Conservation (phyloP, 1,139 yeast genomes). For the Casaregolazyma suthepensis region DNA sequence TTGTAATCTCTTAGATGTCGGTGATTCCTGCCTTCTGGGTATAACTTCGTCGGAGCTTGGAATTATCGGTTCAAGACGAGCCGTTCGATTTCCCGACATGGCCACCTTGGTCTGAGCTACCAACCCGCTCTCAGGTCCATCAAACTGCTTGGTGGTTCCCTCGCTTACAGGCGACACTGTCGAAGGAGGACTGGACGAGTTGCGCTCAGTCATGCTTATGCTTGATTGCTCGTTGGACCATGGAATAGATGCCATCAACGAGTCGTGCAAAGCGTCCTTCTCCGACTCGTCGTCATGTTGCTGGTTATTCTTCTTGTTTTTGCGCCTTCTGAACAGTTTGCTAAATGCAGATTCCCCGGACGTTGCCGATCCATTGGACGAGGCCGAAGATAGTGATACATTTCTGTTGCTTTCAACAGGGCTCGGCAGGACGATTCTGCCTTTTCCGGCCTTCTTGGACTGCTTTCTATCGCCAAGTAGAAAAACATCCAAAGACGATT, state of each 20-base stretch:
- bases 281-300: neutral
- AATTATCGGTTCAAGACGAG: neutral
- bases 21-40: neutral
- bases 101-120: neutral
- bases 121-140: neutral
- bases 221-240: neutral
- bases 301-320: constrained; percentile 5
- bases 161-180: neutral
- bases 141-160: neutral
- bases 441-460: neutral
- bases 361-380: constrained; percentile 11
- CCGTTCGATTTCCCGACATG: neutral
- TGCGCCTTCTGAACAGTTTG: constrained; percentile 19
- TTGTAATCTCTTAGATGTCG: neutral
- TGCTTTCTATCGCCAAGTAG: constrained; percentile 10
- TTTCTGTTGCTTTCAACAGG: constrained; percentile 6
- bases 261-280: neutral
- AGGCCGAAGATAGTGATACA: constrained; percentile 11
- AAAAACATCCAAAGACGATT: constrained; percentile 27
- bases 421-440: neutral
- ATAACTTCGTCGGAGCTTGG: neutral
- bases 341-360: constrained; percentile 16
- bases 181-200: neutral
- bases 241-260: neutral
- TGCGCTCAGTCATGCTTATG: neutral